A percentile compares a stretch with the other conserved stretches of the same genome.
Conservation (phyloP, 139 green algal genomes). For the Chlamydomonas sphaeroides region DNA sequence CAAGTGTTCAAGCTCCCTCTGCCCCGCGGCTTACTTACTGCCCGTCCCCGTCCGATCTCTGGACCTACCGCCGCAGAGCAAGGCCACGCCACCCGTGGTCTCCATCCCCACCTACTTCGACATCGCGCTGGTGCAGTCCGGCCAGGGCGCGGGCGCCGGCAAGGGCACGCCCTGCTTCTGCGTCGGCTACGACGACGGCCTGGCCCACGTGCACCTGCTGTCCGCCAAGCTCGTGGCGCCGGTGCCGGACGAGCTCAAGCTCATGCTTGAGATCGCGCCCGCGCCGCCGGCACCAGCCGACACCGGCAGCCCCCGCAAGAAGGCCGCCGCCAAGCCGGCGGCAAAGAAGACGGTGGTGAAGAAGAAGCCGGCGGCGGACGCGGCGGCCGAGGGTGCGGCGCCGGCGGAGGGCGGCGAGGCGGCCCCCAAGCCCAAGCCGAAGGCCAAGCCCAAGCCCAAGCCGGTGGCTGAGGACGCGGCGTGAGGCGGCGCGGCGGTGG, state of each 20-base stretch:
- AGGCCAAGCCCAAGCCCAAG: not conserved
- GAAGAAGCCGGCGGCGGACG: not conserved
- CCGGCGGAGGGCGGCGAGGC: too few relatives aligned
- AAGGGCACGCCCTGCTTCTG: constrained; percentile 5
- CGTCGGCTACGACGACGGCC: constrained; percentile 53
- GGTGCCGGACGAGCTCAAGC: not conserved
- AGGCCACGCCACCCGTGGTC: not conserved
- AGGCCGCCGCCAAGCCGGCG: not conserved
- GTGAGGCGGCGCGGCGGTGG: too few relatives aligned
- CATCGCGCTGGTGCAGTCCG: constrained; percentile 1
- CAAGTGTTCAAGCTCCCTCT: too few relatives aligned
- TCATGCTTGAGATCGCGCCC: constrained; percentile 1
- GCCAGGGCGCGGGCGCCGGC: not conserved
- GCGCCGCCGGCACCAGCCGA: not conserved
- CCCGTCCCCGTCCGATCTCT: too few relatives aligned
- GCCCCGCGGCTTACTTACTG: too few relatives aligned
- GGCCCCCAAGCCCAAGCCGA: too few relatives aligned
- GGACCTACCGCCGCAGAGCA: not conserved
- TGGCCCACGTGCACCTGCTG: constrained; percentile 46
- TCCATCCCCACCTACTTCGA: constrained; percentile 39
- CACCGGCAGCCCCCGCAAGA: not conserved
- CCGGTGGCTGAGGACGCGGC: too few relatives aligned
- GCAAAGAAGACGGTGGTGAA: not conserved
- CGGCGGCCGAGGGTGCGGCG: too few relatives aligned
- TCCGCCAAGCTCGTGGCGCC: not conserved